phyloP scores from a whole-genome alignment of 129 eudicot species.

The Flaveria linearis region DNA sequence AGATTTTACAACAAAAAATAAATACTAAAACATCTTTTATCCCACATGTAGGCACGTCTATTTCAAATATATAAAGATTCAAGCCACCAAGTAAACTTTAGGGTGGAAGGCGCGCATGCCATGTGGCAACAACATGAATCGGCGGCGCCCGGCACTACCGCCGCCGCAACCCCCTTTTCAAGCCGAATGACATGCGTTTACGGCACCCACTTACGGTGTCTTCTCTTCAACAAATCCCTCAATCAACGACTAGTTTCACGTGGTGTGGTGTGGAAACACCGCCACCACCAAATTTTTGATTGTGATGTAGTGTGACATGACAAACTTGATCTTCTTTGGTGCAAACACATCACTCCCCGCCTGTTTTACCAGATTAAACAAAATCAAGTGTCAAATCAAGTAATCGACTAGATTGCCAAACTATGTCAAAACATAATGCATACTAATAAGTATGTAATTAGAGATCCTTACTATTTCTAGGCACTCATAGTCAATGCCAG shows the following conservation, averaged over 20 bases:
- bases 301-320: too few relatives aligned
- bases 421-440: neutral
- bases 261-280: too few relatives aligned
- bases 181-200: too few relatives aligned
- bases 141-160: too few relatives aligned
- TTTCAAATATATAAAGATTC: neutral
- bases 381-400: neutral
- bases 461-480: slow-evolving; percentile 70
- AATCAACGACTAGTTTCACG: too few relatives aligned
- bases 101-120: too few relatives aligned
- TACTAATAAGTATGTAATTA: neutral
- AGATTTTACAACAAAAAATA: slow-evolving; percentile 1
- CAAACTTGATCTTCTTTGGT: slow-evolving; percentile 68
- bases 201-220: too few relatives aligned
- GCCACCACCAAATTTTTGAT: too few relatives aligned
- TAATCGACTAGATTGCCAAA: neutral
- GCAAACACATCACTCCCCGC: slow-evolving; percentile 54
- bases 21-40: slow-evolving; percentile 8
- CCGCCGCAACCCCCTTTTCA: too few relatives aligned
- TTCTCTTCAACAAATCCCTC: too few relatives aligned
- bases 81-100: neutral
- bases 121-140: too few relatives aligned
- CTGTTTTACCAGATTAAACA: slow-evolving; percentile 32
- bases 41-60: too few relatives aligned
- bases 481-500: slow-evolving; percentile 82